Evolutionary conservation across 495 filamentous ascomycete genomes (phyloP).

Genomic region (Darksidea phi): DNA sequence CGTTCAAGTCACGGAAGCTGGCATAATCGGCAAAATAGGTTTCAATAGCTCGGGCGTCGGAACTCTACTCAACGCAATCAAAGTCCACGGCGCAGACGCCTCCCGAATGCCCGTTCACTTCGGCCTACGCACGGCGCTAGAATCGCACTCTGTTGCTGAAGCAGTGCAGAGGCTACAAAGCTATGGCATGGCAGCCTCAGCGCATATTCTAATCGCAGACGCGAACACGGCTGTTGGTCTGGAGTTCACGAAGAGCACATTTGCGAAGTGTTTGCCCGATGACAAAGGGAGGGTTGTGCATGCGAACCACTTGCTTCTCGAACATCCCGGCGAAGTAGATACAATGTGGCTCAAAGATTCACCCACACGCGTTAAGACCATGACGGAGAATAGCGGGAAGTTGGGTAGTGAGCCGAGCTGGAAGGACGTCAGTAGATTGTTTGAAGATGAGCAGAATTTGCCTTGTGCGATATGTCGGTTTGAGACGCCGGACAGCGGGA

Average conservation of each 20-base stretch:
- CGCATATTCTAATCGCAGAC: conserved; percentile 63
- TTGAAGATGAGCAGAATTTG: conserved; percentile 40
- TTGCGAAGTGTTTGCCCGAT: conserved; percentile 51
- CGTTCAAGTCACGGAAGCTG: conserved; percentile 59
- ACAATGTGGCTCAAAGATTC: conserved; percentile 58
- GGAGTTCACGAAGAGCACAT: conserved; percentile 59
- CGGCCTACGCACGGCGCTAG: conserved; percentile 59
- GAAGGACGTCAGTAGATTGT: conserved; percentile 34
- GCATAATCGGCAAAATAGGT: conserved; percentile 72
- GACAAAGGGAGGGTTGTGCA: conserved; percentile 53
- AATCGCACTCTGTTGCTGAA: conserved; percentile 49
- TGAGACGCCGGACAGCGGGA: conserved; percentile 18
- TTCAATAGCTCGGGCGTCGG: conserved; percentile 63
- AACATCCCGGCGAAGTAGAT: conserved; percentile 47
- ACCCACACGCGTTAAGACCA: conserved; percentile 49
- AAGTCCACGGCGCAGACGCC: conserved; percentile 56
- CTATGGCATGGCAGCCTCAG: conserved; percentile 59
- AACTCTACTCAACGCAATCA: conserved; percentile 66
- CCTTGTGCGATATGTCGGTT: conserved; percentile 38
- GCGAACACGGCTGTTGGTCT: conserved; percentile 53
- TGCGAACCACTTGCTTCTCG: conserved; percentile 61
- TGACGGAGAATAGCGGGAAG: conserved; percentile 46
- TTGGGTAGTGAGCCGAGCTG: conserved; percentile 32
- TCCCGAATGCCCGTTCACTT: conserved; percentile 62
- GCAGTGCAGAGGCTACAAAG: conserved; percentile 53